phyloP scores from a whole-genome alignment of 2,329 filamentous ascomycete genomes.

The Parafenestella ontariensis region DNA sequence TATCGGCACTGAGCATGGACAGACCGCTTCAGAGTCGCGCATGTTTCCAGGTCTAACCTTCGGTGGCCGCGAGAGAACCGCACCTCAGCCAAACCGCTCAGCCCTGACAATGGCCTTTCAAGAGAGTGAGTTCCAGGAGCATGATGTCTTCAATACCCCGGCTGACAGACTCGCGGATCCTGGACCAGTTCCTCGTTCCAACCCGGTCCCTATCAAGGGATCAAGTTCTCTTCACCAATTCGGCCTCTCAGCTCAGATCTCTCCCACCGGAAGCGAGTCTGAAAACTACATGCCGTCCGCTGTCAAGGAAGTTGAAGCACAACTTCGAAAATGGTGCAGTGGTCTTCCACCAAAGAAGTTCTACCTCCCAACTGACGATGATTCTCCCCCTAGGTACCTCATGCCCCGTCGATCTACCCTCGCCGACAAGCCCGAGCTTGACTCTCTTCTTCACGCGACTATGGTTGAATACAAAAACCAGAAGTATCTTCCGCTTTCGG shows the following conservation, averaged over 20 bases:
- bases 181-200: neutral
- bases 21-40: neutral
- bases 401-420: constrained; percentile 18
- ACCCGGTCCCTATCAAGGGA: neutral
- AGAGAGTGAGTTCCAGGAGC: neutral
- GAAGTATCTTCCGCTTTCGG: constrained; percentile 17
- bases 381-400: neutral
- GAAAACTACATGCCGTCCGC: neutral
- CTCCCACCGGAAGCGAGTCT: neutral
- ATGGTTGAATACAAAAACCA: constrained; percentile 11
- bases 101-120: neutral
- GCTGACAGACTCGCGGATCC: neutral
- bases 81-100: neutral
- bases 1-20: neutral
- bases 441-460: constrained; percentile 9
- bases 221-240: neutral
- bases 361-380: neutral
- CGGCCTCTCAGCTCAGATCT: neutral
- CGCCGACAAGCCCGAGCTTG: constrained; percentile 21
- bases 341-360: constrained; percentile 10
- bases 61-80: neutral
- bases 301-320: neutral
- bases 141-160: neutral
- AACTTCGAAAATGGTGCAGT: constrained; percentile 10
- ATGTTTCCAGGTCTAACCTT: neutral